These are phyloP conservation scores for Geotrichum restrictum DNA, from an alignment of 1,139 yeast genomes.

Conservation along the genomic window DNA sequence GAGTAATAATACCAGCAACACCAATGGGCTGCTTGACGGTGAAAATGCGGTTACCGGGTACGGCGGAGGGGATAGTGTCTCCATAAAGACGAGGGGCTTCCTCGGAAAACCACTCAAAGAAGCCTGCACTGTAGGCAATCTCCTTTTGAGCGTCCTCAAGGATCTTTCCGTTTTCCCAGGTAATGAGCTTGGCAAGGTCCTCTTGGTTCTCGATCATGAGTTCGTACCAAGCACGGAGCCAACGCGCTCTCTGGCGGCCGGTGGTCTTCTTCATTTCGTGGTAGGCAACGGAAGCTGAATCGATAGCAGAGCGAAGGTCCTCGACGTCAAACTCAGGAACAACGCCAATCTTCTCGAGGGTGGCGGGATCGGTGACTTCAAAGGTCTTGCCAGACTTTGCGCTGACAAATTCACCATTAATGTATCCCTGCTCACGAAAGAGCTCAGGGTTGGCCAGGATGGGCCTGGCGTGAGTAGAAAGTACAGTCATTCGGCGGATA, in stretches of 20 bases:
- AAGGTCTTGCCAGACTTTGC: slow-evolving; percentile 53
- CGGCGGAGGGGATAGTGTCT: slow-evolving; percentile 62
- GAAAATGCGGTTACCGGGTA: slow-evolving; percentile 54
- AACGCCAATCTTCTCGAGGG: slow-evolving; percentile 52
- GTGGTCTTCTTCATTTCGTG: slow-evolving; percentile 52
- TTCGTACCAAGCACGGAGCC: slow-evolving; percentile 60
- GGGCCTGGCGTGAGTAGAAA: slow-evolving; percentile 21
- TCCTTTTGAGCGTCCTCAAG: slow-evolving; percentile 74
- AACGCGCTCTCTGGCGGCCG: slow-evolving; percentile 61
- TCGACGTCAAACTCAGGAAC: slow-evolving; percentile 55
- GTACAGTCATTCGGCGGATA: slow-evolving; percentile 2
- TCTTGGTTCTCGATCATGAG: slow-evolving; percentile 62
- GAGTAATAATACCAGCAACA: slow-evolving; percentile 85
- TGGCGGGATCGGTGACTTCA: slow-evolving; percentile 73
- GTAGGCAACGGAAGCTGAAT: slow-evolving; percentile 59
- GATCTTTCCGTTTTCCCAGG: slow-evolving; percentile 84
- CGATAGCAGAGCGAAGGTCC: slow-evolving; percentile 48
- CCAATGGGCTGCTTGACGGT: slow-evolving; percentile 80
- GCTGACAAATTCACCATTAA: slow-evolving; percentile 69
- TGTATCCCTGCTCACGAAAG: slow-evolving; percentile 53
- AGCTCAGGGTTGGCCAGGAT: slow-evolving; percentile 53
- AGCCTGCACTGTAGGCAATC: slow-evolving; percentile 69
- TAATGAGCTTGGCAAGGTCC: slow-evolving; percentile 68
- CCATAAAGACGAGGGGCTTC: slow-evolving; percentile 80
- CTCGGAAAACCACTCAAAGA: slow-evolving; percentile 83